These are phyloP conservation scores for Effrenium voratum DNA, from an alignment of 73 alveolate genomes.

Conservation along the genomic window DNA sequence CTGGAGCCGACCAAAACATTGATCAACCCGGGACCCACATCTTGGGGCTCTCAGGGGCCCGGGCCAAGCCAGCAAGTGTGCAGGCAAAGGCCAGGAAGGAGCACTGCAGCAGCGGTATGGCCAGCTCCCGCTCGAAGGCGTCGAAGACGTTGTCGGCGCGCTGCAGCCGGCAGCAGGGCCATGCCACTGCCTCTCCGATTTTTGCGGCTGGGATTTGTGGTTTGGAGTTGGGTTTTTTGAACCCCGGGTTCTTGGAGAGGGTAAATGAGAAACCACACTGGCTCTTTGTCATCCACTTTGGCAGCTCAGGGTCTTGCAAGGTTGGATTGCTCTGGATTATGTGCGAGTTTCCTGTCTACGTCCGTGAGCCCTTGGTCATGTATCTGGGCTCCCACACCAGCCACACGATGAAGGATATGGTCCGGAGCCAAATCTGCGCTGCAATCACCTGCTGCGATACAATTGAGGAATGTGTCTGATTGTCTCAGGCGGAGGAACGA, in stretches of 20 bases:
- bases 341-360: too few species aligned
- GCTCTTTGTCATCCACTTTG: background rate
- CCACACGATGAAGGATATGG: slow-evolving; percentile 76
- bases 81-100: slow-evolving; percentile 78
- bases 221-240: background rate
- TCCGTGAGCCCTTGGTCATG: too few species aligned
- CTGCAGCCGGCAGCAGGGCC: slow-evolving; percentile 82
- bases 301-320: background rate
- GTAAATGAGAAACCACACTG: background rate
- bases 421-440: slow-evolving; percentile 84
- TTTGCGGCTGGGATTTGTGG: background rate
- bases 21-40: background rate
- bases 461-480: too few species aligned
- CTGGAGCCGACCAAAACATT: background rate
- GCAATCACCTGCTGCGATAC: slow-evolving; percentile 87
- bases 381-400: too few species aligned
- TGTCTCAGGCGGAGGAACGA: too few species aligned
- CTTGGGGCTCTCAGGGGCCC: background rate
- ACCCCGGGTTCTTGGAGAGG: background rate
- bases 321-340: too few species aligned
- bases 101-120: slow-evolving; percentile 68
- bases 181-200: slow-evolving; percentile 41
- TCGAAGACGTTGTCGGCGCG: slow-evolving; percentile 79
- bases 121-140: slow-evolving; percentile 78
- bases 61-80: slow-evolving; percentile 44